Conservation (phyloP, 1,284 basidiomycete genomes). For the Sanghuangporus baumii region DNA sequence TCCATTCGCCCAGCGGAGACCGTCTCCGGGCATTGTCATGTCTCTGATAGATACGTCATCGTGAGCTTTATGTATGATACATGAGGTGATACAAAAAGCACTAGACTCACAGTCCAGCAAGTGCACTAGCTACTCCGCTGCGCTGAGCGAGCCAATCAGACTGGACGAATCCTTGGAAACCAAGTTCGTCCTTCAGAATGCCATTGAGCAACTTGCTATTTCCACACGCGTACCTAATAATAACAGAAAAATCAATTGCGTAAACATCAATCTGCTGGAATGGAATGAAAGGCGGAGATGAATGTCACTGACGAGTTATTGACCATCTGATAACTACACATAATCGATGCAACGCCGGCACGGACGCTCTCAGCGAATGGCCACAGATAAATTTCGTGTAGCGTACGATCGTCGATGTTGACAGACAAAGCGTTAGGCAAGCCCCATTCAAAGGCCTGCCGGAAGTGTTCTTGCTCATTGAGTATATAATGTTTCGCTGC, state of each 20-base stretch:
- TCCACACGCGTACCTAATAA: conserved; percentile 33
- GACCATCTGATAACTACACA: conserved; percentile 44
- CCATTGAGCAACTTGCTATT: conserved; percentile 43
- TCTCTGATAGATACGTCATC: conserved; percentile 8
- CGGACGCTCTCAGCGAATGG: conserved; percentile 40
- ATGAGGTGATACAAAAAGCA: neutral
- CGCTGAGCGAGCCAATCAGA: conserved; percentile 26
- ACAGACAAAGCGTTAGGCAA: conserved; percentile 27
- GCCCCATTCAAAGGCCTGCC: conserved; percentile 21
- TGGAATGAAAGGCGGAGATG: neutral
- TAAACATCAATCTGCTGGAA: too few relatives aligned
- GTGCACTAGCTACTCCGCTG: conserved; percentile 16
- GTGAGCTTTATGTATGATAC: neutral
- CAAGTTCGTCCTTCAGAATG: conserved; percentile 42
- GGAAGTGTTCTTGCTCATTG: conserved; percentile 34
- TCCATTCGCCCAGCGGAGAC: conserved; percentile 17
- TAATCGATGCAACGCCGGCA: conserved; percentile 42
- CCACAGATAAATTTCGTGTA: conserved; percentile 37
- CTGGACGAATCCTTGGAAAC: conserved; percentile 27
- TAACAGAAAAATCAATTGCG: neutral
- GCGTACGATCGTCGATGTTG: conserved; percentile 41
- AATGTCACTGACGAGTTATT: conserved; percentile 36
- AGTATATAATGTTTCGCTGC: conserved; percentile 29
- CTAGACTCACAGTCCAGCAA: conserved; percentile 13
- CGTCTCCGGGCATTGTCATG: conserved; percentile 17